Evolutionary conservation across 2,329 filamentous ascomycete genomes (phyloP).

Genomic region (Aspergillus ochraceus): DNA sequence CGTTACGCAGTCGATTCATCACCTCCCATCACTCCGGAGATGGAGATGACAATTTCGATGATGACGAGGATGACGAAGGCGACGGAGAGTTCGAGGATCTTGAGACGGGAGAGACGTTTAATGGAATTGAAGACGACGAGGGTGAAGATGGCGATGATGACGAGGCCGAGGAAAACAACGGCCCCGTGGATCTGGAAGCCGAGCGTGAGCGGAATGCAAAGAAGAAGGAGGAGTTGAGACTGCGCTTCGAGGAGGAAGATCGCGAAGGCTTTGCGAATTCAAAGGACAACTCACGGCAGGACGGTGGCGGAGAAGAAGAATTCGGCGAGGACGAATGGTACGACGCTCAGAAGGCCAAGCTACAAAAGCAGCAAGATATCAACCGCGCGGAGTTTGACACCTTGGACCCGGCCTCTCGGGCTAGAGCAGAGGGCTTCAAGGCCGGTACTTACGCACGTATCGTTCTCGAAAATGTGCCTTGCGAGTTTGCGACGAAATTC

Average conservation of each 20-base stretch:
- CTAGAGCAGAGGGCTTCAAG: conserved; percentile 83
- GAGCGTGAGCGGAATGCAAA: conserved; percentile 89
- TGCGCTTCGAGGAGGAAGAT: conserved; percentile 96
- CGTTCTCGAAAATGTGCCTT: conserved; percentile 83
- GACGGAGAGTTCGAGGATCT: conserved; percentile 85
- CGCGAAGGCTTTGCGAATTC: conserved; percentile 86
- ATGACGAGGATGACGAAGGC: conserved; percentile 64
- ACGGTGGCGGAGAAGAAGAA: conserved; percentile 66
- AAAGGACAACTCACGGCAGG: conserved; percentile 75
- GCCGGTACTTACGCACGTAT: conserved; percentile 93
- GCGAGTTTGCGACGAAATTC: conserved; percentile 84
- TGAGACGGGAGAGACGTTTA: conserved; percentile 67
- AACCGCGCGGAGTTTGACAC: conserved; percentile 90
- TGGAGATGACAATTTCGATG: conserved; percentile 52
- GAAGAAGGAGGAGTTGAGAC: conserved; percentile 89
- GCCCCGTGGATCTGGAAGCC: conserved; percentile 64
- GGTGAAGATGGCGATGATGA: conserved; percentile 54
- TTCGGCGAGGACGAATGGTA: conserved; percentile 99
- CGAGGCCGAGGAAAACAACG: conserved; percentile 52
- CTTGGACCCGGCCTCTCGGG: conserved; percentile 79
- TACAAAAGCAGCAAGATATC: conserved; percentile 95
- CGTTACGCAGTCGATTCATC: conserved; percentile 73
- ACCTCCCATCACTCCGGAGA: conserved; percentile 62
- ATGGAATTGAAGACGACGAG: conserved; percentile 41
- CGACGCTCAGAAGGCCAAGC: conserved; percentile 88